A percentile compares a stretch with the other conserved stretches of the same genome.
Evolutionary conservation across 495 filamentous ascomycete genomes (phyloP).

Genomic region (Neurospora sp.): DNA sequence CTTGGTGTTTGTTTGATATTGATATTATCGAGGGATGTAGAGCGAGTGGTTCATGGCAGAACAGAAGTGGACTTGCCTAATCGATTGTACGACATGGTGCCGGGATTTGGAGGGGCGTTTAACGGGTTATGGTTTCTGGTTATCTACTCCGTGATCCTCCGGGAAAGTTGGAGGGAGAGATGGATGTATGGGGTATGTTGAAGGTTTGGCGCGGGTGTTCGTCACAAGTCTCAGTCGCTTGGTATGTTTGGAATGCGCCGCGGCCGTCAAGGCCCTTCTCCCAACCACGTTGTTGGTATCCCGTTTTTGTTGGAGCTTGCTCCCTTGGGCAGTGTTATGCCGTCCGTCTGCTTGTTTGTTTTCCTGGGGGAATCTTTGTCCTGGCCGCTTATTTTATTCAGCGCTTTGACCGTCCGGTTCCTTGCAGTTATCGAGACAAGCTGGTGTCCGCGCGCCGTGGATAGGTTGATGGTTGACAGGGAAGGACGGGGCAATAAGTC

Average conservation of each 20-base stretch:
- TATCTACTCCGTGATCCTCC: background rate
- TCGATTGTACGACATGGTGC: slow-evolving; percentile 59
- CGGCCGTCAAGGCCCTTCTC: background rate
- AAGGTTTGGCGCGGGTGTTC: background rate
- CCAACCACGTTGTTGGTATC: background rate
- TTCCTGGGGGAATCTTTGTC: too few species aligned
- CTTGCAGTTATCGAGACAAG: background rate
- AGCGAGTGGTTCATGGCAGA: background rate
- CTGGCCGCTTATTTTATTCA: background rate
- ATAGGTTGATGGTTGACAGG: background rate
- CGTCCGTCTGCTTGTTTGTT: background rate
- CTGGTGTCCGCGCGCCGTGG: background rate
- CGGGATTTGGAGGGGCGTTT: background rate
- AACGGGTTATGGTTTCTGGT: background rate
- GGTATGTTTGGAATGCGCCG: background rate
- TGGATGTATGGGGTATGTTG: background rate
- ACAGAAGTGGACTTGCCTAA: slow-evolving; percentile 46
- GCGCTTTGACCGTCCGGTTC: background rate
- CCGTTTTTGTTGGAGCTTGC: background rate
- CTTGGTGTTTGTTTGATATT: background rate
- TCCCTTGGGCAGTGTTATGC: background rate
- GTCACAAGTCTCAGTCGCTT: background rate
- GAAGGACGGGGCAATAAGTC: background rate
- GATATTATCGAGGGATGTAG: background rate
- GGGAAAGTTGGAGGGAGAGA: background rate